Percentiles rank a stretch among this genome's conserved stretches.
Conservation (phyloP, 2,329 filamentous ascomycete genomes). For the Karstenula rhodostoma region DNA sequence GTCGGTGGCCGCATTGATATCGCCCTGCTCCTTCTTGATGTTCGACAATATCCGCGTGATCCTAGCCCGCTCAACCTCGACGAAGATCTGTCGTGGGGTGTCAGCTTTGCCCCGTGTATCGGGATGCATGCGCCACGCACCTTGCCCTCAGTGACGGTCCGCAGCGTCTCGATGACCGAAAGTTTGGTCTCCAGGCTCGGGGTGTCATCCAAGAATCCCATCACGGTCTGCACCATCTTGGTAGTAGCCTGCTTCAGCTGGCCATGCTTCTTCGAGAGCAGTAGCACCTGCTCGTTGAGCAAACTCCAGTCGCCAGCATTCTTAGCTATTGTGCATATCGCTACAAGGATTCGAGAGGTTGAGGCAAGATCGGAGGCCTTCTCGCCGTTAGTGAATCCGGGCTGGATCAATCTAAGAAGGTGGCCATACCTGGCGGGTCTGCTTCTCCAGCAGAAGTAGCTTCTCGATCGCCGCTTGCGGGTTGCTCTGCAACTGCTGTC, state of each 20-base stretch:
- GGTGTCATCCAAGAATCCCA: constrained; percentile 87
- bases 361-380: constrained; percentile 95
- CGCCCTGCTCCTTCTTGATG: constrained; percentile 96
- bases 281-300: constrained; percentile 93
- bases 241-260: constrained; percentile 99
- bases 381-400: constrained; percentile 28
- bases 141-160: constrained; percentile 98
- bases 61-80: constrained; percentile 96
- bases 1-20: constrained; percentile 87
- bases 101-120: constrained; percentile 26
- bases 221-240: constrained; percentile 97
- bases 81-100: constrained; percentile 76
- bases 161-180: constrained; percentile 90
- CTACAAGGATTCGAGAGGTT: constrained; percentile 85
- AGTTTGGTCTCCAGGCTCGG: constrained; percentile 88
- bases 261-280: constrained; percentile 99
- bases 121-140: constrained; percentile 50
- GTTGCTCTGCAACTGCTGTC: constrained; percentile 65
- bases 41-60: constrained; percentile 94
- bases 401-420: constrained; percentile 15
- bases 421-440: constrained; percentile 83
- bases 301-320: constrained; percentile 90
- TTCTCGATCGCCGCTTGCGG: constrained; percentile 91
- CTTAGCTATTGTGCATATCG: constrained; percentile 94
- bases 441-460: constrained; percentile 90